These are phyloP conservation scores for Fusarium poae DNA, from an alignment of 2,329 filamentous ascomycete species.

Conservation along the genomic window DNA sequence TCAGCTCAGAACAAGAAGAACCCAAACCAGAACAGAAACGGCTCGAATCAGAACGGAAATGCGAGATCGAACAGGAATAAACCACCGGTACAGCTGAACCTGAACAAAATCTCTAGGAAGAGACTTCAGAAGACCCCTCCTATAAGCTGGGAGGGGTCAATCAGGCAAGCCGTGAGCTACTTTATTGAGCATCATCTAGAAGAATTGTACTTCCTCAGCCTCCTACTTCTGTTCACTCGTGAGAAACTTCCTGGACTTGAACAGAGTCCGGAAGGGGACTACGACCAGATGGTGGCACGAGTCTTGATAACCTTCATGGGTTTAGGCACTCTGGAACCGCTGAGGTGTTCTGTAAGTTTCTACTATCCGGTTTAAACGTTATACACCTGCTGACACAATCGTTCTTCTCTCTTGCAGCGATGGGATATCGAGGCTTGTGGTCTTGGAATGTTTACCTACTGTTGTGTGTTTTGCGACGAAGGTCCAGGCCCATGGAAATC, in stretches of 20 bases:
- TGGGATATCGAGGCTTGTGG: conserved; percentile 38
- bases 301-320: conserved; percentile 38
- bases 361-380: neutral
- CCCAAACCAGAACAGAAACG: too few species aligned
- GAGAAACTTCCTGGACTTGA: conserved; percentile 8
- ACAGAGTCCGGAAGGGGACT: neutral
- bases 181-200: neutral
- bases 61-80: neutral
- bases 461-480: conserved; percentile 20
- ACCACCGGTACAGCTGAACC: neutral
- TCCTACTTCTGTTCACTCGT: conserved; percentile 21
- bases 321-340: conserved; percentile 44
- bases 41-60: conserved; percentile 4
- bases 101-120: neutral
- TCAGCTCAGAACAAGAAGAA: too few species aligned
- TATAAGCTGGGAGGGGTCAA: neutral
- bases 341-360: conserved; percentile 40
- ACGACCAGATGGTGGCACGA: conserved; percentile 16
- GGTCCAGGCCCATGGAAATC: conserved; percentile 10
- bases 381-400: neutral
- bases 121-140: neutral
- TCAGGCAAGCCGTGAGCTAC: neutral
- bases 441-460: conserved; percentile 30
- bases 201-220: conserved; percentile 11
- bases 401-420: conserved; percentile 17